Percentiles rank a stretch among this genome's conserved stretches.
Conservation (phyloP, 768 basidiomycete species). For the Tricholoma terreum region DNA sequence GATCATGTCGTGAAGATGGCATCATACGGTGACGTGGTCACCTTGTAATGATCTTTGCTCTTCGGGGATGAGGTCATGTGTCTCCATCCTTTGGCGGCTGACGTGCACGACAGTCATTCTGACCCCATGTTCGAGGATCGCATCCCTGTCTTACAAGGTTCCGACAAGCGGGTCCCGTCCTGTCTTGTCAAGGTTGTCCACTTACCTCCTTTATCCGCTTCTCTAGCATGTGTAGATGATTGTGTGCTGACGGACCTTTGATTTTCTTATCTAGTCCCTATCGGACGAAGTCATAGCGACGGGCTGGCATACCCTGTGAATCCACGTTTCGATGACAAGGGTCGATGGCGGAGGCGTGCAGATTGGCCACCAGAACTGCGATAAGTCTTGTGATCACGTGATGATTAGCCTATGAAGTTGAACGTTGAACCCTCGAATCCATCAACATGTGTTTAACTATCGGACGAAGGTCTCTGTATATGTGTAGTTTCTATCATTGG, state of each 20-base stretch:
- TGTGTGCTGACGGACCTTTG: not conserved
- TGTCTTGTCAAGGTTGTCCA: not conserved
- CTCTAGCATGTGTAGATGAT: not conserved
- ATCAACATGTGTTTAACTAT: conserved; percentile 1
- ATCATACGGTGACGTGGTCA: not conserved
- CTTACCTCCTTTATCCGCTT: not conserved
- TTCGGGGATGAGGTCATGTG: not conserved
- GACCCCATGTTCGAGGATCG: not conserved
- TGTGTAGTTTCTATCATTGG: not conserved
- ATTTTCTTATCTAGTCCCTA: conserved; percentile 46
- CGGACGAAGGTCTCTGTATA: not conserved
- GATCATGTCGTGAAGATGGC: not conserved
- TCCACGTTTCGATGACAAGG: conserved; percentile 69
- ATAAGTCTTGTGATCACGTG: conserved; percentile 28
- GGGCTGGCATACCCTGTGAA: conserved; percentile 66
- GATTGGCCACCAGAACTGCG: conserved; percentile 71
- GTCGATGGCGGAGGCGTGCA: conserved; percentile 59
- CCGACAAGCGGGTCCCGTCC: not conserved
- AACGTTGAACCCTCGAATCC: no score
- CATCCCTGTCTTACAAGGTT: not conserved
- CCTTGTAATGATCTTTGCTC: not conserved
- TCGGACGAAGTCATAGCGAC: conserved; percentile 47
- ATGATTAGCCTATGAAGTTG: no score
- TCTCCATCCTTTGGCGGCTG: not conserved
- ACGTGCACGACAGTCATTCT: no score